Percentiles rank a stretch among this genome's conserved stretches.
Evolutionary conservation across 2,329 filamentous ascomycete species (phyloP).

Genomic region (Ophiostoma himal-ulmi): DNA sequence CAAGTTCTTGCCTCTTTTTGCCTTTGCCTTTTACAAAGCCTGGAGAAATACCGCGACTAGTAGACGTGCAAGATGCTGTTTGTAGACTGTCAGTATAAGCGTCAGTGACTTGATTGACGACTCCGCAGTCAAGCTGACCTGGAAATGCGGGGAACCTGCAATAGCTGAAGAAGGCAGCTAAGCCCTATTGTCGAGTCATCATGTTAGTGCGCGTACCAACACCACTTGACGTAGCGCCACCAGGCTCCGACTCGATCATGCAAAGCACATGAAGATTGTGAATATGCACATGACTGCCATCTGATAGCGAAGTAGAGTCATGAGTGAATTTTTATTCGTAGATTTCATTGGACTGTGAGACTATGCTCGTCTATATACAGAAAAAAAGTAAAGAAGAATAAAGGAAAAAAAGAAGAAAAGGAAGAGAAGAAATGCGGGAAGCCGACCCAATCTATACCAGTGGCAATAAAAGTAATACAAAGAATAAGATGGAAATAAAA

Average conservation of each 20-base stretch:
- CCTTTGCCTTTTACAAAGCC: not conserved
- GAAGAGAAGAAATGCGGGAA: not conserved
- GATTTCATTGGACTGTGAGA: not conserved
- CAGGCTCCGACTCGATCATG: not conserved
- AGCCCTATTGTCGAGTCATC: not conserved
- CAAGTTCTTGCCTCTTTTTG: not conserved
- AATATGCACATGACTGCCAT: too few relatives aligned
- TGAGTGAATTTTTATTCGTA: not conserved
- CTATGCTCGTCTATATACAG: slow-evolving; percentile 12
- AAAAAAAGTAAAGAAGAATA: not conserved
- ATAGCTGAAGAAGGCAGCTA: not conserved
- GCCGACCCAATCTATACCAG: slow-evolving; percentile 5
- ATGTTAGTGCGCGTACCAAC: not conserved
- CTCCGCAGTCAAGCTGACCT: not conserved
- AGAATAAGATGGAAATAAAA: not conserved
- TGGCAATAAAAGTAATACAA: not conserved
- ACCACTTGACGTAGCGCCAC: not conserved
- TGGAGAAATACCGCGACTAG: not conserved
- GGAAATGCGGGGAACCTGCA: not conserved
- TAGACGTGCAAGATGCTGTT: not conserved
- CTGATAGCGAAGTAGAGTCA: too few relatives aligned
- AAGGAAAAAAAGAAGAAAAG: too few relatives aligned
- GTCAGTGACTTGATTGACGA: not conserved
- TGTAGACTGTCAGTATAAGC: too few relatives aligned
- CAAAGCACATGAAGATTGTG: too few relatives aligned